Evolutionary conservation across 2,329 filamentous ascomycete species (phyloP), one percentile per base, ranked within the genome.

Genomic region (Hymenoscyphus albidus): DNA sequence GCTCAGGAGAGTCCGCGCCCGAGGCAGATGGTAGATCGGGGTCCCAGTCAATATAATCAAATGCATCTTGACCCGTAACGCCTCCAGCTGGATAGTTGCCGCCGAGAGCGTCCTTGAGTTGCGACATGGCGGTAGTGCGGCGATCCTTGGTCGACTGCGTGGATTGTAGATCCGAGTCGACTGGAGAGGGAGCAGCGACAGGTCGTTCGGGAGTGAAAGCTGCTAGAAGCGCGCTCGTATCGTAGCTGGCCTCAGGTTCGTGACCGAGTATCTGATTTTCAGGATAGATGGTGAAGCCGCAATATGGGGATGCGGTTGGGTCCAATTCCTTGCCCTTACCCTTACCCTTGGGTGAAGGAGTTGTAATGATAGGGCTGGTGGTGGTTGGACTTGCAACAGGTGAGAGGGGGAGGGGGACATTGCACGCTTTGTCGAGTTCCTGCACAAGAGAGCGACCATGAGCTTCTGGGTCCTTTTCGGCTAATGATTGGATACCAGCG

Each of bases 11-110:
- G 18, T 73, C 68, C 27, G 68, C 55, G n/a, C 65, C 66, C 14
- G 64, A 27, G 1, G 62, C 60, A 58, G 65, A 57, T 56, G 71
- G 68, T 35, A 74, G 65, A 63, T 73, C 69, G 7, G 71, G 69
- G 62, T 75, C 70, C 73, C 74, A 74, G 27, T 74, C 71, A 16
- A 74, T 59, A 1, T 69, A 69, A 61, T 75, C 73, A 51, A 75
- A 75, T 4, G 67, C 68, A 59, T 75, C 73, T 7, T 71, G 66
- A 12, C 62, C 54, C 5, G 51, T 58, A 12, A 7, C 5, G 2
- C 5, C 27, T 27, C 27, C 9, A 42, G 12, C 2, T 18, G n/a
- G 27, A 38, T 12, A 39, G 13, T 3, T 48, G 44, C 40, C 55
- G 2, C n/a, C 39, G 22, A 61, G 51, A 13, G 51, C 51, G 10